Evolutionary conservation across 352 stramenopile genomes (phyloP).

Genomic region (Pythium aquatile): DNA sequence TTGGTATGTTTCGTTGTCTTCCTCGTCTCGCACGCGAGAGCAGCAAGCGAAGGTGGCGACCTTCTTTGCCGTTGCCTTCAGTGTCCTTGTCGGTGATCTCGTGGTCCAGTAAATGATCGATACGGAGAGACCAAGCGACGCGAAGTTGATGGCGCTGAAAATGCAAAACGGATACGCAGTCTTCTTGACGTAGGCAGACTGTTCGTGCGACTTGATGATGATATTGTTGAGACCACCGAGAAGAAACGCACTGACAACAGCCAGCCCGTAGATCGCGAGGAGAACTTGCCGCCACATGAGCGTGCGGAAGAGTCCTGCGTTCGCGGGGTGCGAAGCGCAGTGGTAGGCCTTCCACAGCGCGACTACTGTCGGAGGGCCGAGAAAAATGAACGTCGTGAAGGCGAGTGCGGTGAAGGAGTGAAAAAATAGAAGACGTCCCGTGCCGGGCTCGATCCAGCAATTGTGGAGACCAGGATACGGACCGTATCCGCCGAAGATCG

Average conservation of each 20-base stretch:
- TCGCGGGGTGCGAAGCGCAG: constrained; percentile 7
- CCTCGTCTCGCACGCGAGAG: constrained; percentile 1
- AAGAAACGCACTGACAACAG: constrained; percentile 29
- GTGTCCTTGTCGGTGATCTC: constrained; percentile 13
- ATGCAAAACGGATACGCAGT: constrained; percentile 34
- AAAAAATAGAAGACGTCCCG: constrained; percentile 34
- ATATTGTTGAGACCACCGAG: constrained; percentile 34
- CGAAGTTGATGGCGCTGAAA: constrained; percentile 34
- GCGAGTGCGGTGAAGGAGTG: constrained; percentile 30
- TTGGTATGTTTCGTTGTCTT: constrained; percentile 5
- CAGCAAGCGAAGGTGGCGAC: constrained; percentile 10
- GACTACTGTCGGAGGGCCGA: constrained; percentile 22
- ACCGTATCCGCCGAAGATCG: constrained; percentile 28
- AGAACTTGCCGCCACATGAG: constrained; percentile 33
- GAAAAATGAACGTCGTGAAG: constrained; percentile 24
- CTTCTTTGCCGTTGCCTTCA: constrained; percentile 8
- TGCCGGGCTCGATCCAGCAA: constrained; percentile 35
- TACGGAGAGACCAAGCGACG: constrained; percentile 34
- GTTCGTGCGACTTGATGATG: constrained; percentile 19
- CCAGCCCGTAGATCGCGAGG: constrained; percentile 25
- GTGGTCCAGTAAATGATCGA: constrained; percentile 34
- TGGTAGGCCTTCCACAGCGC: constrained; percentile 31
- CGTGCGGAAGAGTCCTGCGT: constrained; percentile 22
- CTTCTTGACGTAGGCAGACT: constrained; percentile 32
- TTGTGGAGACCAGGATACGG: constrained; percentile 35